Conservation (phyloP, 305 asterid species). For the Rubia balearica region DNA sequence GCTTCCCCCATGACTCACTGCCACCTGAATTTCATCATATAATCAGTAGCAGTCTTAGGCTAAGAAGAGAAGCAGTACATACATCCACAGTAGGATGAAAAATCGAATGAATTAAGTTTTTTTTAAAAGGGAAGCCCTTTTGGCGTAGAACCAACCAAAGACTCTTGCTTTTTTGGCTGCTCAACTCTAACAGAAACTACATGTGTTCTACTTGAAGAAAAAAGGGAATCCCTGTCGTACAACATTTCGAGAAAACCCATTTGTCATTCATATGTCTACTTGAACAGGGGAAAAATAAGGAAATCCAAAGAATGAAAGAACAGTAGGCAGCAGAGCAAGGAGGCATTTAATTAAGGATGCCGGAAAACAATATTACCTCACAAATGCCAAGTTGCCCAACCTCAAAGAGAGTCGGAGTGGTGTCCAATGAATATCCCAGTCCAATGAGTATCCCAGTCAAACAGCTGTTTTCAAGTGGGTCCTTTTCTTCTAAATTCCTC, state of each 20-base stretch:
- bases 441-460: neutral
- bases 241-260: neutral
- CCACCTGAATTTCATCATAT: neutral
- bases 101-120: neutral
- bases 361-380: neutral
- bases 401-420: neutral
- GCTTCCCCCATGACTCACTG: slow-evolving; percentile 29
- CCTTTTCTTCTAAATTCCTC: neutral
- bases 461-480: neutral
- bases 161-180: neutral
- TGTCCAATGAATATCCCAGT: neutral
- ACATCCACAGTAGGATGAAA: neutral
- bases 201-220: too few species aligned
- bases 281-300: neutral
- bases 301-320: neutral
- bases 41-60: neutral
- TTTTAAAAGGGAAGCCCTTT: neutral
- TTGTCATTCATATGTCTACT: neutral
- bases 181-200: neutral
- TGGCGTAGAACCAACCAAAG: neutral
- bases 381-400: too few species aligned
- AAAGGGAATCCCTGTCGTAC: neutral
- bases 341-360: neutral
- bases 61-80: neutral
- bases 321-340: neutral